phyloP scores from a whole-genome alignment of 306 rosid species.

The Cicer chorassanicum region DNA sequence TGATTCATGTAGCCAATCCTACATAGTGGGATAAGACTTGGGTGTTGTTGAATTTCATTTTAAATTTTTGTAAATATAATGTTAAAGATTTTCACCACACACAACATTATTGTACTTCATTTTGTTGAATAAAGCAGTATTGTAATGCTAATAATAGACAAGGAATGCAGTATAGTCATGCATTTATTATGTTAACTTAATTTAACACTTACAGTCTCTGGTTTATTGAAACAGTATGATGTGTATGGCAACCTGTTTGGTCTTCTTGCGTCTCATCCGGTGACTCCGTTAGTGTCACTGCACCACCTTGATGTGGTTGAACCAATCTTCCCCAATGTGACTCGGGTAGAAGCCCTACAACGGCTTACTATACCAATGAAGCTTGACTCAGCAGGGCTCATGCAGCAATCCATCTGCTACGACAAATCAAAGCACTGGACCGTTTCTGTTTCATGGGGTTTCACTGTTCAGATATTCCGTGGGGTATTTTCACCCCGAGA shows the following conservation, averaged over 20 bases:
- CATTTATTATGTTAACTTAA: conserved; percentile 18
- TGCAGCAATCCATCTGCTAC: conserved; percentile 97
- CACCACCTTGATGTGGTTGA: conserved; percentile 98
- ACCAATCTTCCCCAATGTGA: conserved; percentile 87
- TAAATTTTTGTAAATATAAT: neutral
- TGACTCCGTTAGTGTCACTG: conserved; percentile 86
- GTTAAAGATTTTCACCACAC: neutral
- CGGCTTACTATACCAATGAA: conserved; percentile 73
- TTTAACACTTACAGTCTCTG: conserved; percentile 18
- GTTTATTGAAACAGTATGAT: conserved; percentile 74
- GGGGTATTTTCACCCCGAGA: conserved; percentile 90
- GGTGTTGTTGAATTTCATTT: neutral
- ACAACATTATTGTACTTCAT: neutral
- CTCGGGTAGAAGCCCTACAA: conserved; percentile 75
- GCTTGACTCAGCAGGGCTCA: conserved; percentile 87
- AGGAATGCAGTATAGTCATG: neutral
- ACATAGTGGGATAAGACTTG: too few relatives aligned
- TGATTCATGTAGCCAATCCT: too few relatives aligned
- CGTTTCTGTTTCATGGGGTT: conserved; percentile 94
- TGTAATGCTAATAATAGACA: neutral
- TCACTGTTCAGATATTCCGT: conserved; percentile 82
- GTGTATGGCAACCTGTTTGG: conserved; percentile 94
- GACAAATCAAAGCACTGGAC: conserved; percentile 79
- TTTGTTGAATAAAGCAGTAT: conserved; percentile 23
- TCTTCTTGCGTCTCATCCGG: conserved; percentile 96